These are phyloP conservation scores for Lojkania enalia DNA, from an alignment of 2,329 filamentous ascomycete species.

Conservation along the genomic window DNA sequence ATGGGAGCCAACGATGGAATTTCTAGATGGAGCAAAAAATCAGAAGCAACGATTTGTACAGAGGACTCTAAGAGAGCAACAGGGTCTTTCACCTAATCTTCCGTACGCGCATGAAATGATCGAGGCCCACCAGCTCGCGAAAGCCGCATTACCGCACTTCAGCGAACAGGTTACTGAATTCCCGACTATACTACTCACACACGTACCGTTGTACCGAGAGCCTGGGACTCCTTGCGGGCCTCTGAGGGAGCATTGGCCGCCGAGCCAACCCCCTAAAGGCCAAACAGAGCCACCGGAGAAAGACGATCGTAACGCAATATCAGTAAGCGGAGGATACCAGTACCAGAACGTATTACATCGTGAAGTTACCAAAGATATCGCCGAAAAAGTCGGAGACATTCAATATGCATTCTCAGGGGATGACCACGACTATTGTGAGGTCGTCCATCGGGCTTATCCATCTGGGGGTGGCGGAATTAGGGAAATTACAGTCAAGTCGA, in stretches of 20 bases:
- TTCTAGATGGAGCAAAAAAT: constrained; percentile 68
- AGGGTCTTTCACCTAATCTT: constrained; percentile 61
- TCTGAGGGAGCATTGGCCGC: constrained; percentile 80
- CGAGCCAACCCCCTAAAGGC: constrained; percentile 63
- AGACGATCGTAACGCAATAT: constrained; percentile 78
- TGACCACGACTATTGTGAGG: constrained; percentile 96
- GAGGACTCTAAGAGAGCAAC: constrained; percentile 68
- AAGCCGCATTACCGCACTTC: constrained; percentile 34
- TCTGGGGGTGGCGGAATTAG: constrained; percentile 60
- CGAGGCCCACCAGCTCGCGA: constrained; percentile 52
- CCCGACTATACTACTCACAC: constrained; percentile 85
- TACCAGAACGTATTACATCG: constrained; percentile 92
- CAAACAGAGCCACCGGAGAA: constrained; percentile 56
- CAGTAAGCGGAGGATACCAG: constrained; percentile 80
- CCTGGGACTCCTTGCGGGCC: constrained; percentile 87
- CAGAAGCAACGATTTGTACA: constrained; percentile 69
- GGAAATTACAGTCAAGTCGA: constrained; percentile 94
- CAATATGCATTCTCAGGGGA: constrained; percentile 90
- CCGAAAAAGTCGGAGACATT: constrained; percentile 79
- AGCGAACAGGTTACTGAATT: constrained; percentile 62
- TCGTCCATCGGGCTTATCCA: constrained; percentile 71
- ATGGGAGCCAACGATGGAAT: constrained; percentile 75
- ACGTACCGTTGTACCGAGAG: constrained; percentile 84
- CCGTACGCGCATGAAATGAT: constrained; percentile 63
- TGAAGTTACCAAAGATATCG: constrained; percentile 72